Conservation (phyloP, 257 asterid genomes). For the Marsdenia floribunda region DNA sequence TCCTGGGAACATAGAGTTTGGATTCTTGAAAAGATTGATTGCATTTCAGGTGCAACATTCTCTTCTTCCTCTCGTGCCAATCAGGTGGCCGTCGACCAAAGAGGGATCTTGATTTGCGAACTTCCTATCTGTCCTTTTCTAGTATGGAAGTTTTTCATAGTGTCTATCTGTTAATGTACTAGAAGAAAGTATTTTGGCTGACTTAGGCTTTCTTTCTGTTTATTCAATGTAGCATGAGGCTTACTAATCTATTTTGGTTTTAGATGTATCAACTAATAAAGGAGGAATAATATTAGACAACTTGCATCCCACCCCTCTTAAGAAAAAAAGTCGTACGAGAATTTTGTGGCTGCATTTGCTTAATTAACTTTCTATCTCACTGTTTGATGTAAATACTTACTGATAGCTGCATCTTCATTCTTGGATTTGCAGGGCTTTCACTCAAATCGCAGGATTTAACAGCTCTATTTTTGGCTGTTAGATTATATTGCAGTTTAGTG, state of each 20-base stretch:
- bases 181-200: not conserved
- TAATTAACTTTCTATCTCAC: not conserved
- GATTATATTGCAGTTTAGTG: conserved; percentile 88
- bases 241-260: not conserved
- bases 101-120: no score
- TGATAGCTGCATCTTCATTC: not conserved
- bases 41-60: not conserved
- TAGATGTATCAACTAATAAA: not conserved
- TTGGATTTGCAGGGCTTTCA: conserved; percentile 60
- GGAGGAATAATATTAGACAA: no score
- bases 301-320: no score
- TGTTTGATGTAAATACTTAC: not conserved
- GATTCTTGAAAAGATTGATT: not conserved
- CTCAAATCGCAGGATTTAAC: conserved; percentile 95
- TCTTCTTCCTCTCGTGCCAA: not conserved
- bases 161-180: not conserved
- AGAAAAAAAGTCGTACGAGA: not conserved
- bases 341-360: not conserved
- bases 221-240: not conserved
- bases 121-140: not conserved
- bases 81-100: not conserved
- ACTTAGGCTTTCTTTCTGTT: not conserved
- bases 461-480: conserved; percentile 86
- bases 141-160: not conserved
- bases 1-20: not conserved